These are phyloP conservation scores for Cokeromyces recurvatus DNA, from an alignment of 371 early-diverging fungal species.

Conservation along the genomic window DNA sequence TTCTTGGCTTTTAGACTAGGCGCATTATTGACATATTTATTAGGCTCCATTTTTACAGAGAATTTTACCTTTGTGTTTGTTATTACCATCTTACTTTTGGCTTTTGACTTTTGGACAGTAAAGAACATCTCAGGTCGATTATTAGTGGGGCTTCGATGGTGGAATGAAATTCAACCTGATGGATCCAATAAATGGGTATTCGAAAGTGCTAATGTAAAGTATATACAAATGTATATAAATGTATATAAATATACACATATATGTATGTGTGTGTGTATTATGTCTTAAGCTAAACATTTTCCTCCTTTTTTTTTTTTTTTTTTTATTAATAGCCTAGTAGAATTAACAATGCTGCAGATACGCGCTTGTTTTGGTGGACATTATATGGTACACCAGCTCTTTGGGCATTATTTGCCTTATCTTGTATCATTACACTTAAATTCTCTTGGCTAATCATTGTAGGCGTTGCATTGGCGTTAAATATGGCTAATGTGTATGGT, in stretches of 20 bases:
- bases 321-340: slow-evolving; percentile 68
- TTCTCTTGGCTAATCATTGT: slow-evolving; percentile 83
- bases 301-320: not conserved
- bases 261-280: no score
- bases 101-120: slow-evolving; percentile 98
- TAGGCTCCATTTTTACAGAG: slow-evolving; percentile 72
- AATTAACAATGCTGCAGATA: slow-evolving; percentile 77
- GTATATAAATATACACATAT: no score
- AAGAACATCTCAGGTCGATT: slow-evolving; percentile 96
- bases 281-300: no score
- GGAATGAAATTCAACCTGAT: slow-evolving; percentile 94
- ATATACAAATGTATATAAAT: no score
- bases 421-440: slow-evolving; percentile 69
- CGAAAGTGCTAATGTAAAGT: slow-evolving; percentile 86
- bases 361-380: slow-evolving; percentile 88
- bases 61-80: slow-evolving; percentile 92
- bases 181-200: slow-evolving; percentile 94
- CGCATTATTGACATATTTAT: slow-evolving; percentile 79
- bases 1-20: slow-evolving; percentile 81
- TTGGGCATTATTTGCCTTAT: slow-evolving; percentile 82
- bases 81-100: slow-evolving; percentile 80
- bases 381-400: slow-evolving; percentile 83
- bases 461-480: slow-evolving; percentile 77
- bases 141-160: slow-evolving; percentile 96
- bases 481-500: slow-evolving; percentile 89